A percentile compares a stretch with the other conserved stretches of the same genome.
Conservation (phyloP, 2,329 filamentous ascomycete species). For the Pseudogymnoascus sp. region DNA sequence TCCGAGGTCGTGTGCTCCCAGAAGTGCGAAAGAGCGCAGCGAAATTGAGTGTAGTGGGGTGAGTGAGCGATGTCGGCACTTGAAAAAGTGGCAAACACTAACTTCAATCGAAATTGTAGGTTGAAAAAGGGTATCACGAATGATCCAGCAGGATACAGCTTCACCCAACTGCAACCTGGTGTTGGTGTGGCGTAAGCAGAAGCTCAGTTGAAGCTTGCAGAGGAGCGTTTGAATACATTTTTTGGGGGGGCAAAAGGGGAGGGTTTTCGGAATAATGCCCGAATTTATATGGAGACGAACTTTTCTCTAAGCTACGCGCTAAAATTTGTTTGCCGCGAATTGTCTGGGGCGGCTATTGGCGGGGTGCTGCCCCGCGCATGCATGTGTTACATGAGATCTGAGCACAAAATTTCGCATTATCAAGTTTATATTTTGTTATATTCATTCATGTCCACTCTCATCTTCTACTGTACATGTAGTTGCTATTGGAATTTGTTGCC, state of each 20-base stretch:
- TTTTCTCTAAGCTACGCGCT: conserved; percentile 1
- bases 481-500: not conserved
- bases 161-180: conserved; percentile 4
- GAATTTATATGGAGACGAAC: conserved; percentile 8
- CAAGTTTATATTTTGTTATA: not conserved
- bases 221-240: conserved; percentile 3
- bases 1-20: conserved; percentile 1
- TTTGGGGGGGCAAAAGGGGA: conserved; percentile 2
- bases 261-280: not conserved
- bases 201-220: conserved; percentile 1
- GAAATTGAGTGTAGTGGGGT: conserved; percentile 2
- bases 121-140: not conserved
- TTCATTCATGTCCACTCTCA: not conserved
- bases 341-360: conserved; percentile 6
- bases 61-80: conserved; percentile 5
- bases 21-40: not conserved
- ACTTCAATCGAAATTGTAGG: conserved; percentile 6
- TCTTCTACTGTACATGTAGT: not conserved
- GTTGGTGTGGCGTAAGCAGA: conserved; percentile 1
- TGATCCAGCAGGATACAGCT: not conserved
- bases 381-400: not conserved
- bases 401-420: not conserved
- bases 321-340: conserved; percentile 3
- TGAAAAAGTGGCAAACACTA: not conserved
- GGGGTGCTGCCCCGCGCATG: conserved; percentile 4